Percentiles rank a stretch among this genome's conserved stretches.
These are phyloP conservation scores for Solanum chiquidenum DNA, from an alignment of 257 asterid genomes.

Conservation along the genomic window DNA sequence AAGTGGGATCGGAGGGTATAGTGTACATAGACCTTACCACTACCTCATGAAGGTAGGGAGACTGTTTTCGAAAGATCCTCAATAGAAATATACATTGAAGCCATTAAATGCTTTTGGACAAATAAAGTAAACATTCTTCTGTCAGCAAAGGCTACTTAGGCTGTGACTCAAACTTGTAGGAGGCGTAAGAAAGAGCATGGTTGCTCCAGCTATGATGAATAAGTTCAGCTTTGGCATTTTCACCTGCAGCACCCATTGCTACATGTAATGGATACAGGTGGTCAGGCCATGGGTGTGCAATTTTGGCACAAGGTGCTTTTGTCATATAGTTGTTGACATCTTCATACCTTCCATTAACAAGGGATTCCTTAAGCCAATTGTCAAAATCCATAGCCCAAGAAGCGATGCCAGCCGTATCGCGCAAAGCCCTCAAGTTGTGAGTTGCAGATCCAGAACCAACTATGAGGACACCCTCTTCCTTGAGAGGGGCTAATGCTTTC, in stretches of 20 bases:
- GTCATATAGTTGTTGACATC: slow-evolving; percentile 45
- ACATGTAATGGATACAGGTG: slow-evolving; percentile 64
- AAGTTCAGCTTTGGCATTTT: slow-evolving; percentile 43
- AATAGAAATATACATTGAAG: not conserved
- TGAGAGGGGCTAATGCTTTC: slow-evolving; percentile 57
- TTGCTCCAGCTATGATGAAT: slow-evolving; percentile 59
- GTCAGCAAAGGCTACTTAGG: not conserved
- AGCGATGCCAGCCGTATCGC: slow-evolving; percentile 18
- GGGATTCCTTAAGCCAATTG: slow-evolving; percentile 56
- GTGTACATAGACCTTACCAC: not conserved
- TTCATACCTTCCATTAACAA: slow-evolving; percentile 59
- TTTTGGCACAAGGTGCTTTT: slow-evolving; percentile 63
- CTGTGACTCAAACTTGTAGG: slow-evolving; percentile 38
- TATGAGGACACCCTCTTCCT: slow-evolving; percentile 63
- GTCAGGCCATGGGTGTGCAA: slow-evolving; percentile 64
- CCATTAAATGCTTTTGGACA: not conserved
- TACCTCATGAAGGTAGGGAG: not conserved
- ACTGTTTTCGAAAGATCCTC: not conserved
- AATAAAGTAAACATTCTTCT: not conserved
- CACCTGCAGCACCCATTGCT: slow-evolving; percentile 67
- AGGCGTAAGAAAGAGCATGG: slow-evolving; percentile 52
- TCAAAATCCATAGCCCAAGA: slow-evolving; percentile 66
- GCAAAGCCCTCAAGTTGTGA: slow-evolving; percentile 49
- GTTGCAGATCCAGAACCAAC: slow-evolving; percentile 77
- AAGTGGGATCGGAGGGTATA: not conserved